Percentiles rank a stretch among this genome's conserved stretches.
Conservation (phyloP, 2,329 filamentous ascomycete species). For the Venturia pyrina region DNA sequence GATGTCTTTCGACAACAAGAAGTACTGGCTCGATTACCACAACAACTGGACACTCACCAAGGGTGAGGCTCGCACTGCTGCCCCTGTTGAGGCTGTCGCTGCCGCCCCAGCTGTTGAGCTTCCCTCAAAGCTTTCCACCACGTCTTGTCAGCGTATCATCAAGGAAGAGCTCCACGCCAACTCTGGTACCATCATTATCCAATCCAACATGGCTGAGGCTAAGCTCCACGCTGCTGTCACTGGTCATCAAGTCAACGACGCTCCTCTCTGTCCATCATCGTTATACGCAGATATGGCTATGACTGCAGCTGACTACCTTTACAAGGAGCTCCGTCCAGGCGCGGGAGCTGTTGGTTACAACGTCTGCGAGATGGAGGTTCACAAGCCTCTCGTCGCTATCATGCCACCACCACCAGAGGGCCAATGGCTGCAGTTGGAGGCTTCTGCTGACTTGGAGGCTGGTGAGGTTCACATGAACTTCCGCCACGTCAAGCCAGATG, state of each 20-base stretch:
- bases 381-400: constrained; percentile 57
- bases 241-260: constrained; percentile 60
- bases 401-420: constrained; percentile 37
- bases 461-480: constrained; percentile 45
- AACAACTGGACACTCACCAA: constrained; percentile 66
- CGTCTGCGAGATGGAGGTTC: constrained; percentile 56
- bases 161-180: constrained; percentile 53
- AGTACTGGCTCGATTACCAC: constrained; percentile 61
- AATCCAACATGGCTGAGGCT: constrained; percentile 55
- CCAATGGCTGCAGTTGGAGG: constrained; percentile 53
- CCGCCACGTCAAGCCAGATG: constrained; percentile 50
- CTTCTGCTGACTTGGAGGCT: constrained; percentile 47
- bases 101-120: constrained; percentile 32
- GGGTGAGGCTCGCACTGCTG: constrained; percentile 42
- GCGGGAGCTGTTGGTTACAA: constrained; percentile 50
- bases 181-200: constrained; percentile 49
- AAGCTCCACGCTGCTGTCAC: constrained; percentile 52
- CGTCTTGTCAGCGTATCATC: constrained; percentile 54
- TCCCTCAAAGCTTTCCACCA: constrained; percentile 49
- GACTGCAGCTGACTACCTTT: constrained; percentile 57
- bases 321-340: constrained; percentile 51
- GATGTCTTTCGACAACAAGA: constrained; percentile 61
- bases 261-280: constrained; percentile 54
- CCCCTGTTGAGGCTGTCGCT: constrained; percentile 28
- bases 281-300: constrained; percentile 55